Conservation (phyloP, 2,329 filamentous ascomycete genomes). For the Leptographium radiaticola region DNA sequence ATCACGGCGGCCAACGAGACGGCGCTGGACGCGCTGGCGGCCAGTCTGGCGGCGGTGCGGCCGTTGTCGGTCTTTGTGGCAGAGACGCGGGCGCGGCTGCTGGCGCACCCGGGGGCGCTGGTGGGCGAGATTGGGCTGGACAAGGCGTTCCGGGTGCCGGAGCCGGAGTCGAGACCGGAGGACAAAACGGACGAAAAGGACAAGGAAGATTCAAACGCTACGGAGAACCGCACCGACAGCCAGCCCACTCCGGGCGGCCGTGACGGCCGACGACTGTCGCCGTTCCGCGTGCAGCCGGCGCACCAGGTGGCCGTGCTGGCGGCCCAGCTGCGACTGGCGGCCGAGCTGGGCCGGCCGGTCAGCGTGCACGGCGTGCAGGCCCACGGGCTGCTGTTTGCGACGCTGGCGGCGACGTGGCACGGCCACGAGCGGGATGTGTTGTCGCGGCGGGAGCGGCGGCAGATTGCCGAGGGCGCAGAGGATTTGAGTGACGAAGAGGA, state of each 20-base stretch:
- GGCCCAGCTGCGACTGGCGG: conserved; percentile 59
- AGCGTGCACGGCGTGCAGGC: conserved; percentile 66
- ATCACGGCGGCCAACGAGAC: conserved; percentile 26
- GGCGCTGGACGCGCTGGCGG: conserved; percentile 29
- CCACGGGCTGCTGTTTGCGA: conserved; percentile 56
- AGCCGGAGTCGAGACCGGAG: conserved; percentile 29
- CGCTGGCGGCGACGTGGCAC: conserved; percentile 53
- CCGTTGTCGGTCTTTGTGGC: conserved; percentile 30
- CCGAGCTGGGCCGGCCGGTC: conserved; percentile 49
- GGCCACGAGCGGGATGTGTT: conserved; percentile 51
- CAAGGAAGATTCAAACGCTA: no score
- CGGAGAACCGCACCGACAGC: not conserved
- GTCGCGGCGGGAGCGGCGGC: conserved; percentile 44
- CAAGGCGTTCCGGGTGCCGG: conserved; percentile 61
- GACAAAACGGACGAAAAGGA: conserved; percentile 15
- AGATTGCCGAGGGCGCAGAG: conserved; percentile 28
- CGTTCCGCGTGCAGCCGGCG: conserved; percentile 51
- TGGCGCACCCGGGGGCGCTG: conserved; percentile 44
- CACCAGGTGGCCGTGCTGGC: conserved; percentile 57
- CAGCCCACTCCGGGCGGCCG: conserved; percentile 56
- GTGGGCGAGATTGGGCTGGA: conserved; percentile 71
- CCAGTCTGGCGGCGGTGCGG: conserved; percentile 43
- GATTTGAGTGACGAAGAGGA: conserved; percentile 16
- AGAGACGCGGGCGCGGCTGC: conserved; percentile 42
- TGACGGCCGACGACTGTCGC: conserved; percentile 54